A percentile compares a stretch with the other conserved stretches of the same genome.
phyloP scores from a whole-genome alignment of 2,329 filamentous ascomycete species.

The Sporothrix phasma region DNA sequence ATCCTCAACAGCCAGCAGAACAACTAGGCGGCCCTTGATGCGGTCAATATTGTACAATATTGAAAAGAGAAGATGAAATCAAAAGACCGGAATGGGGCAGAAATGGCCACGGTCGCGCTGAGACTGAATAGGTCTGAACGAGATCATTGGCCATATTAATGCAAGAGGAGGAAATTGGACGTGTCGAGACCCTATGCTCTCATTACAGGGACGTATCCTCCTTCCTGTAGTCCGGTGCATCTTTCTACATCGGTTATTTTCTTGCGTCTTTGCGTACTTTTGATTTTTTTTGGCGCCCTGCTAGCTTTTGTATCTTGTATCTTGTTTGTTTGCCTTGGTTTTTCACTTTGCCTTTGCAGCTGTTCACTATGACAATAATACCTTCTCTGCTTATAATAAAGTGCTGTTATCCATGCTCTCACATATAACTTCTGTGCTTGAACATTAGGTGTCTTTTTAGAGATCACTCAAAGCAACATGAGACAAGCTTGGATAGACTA shows the following conservation, averaged over 20 bases:
- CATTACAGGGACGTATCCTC: background rate
- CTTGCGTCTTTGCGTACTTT: background rate
- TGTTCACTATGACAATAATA: no score
- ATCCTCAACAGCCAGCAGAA: conserved; percentile 95
- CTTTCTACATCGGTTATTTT: background rate
- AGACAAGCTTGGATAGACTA: background rate
- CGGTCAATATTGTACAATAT: background rate
- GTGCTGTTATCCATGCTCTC: no score
- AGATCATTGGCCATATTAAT: background rate
- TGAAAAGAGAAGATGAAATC: background rate
- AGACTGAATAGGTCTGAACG: background rate
- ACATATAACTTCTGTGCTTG: no score
- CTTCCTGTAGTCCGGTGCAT: background rate
- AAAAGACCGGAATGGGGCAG: background rate
- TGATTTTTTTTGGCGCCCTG: background rate
- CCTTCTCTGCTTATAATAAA: background rate
- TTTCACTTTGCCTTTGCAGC: no score
- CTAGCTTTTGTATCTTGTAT: background rate
- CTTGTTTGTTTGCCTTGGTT: background rate
- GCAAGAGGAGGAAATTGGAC: background rate
- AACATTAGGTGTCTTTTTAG: background rate
- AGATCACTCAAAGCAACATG: background rate
- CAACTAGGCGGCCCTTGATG: conserved; percentile 48
- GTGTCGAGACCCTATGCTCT: background rate
- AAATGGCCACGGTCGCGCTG: background rate